phyloP scores from a whole-genome alignment of 441 rosid genomes.

The Croton setiger region DNA sequence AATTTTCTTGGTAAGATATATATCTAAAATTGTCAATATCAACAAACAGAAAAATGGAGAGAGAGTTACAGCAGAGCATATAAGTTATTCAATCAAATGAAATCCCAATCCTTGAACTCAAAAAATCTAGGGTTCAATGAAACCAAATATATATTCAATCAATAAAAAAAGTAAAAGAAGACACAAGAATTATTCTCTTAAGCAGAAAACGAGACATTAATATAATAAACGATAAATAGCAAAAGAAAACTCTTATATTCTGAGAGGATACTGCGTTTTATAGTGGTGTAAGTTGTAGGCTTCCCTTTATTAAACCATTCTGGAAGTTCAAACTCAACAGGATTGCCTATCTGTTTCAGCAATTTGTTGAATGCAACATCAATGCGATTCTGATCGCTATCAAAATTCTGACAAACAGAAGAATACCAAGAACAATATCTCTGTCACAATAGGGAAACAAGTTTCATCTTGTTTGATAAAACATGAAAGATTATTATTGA shows the following conservation, averaged over 20 bases:
- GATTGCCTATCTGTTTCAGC: conserved; percentile 56
- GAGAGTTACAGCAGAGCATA: background rate
- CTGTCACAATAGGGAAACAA: background rate
- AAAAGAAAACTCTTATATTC: background rate
- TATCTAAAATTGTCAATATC: conserved; percentile 53
- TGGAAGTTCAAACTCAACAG: conserved; percentile 83
- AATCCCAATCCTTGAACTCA: background rate
- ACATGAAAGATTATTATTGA: background rate
- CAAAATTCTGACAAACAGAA: conserved; percentile 44
- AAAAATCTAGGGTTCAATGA: background rate
- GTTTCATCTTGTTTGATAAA: background rate
- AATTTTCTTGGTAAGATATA: conserved; percentile 75
- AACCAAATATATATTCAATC: background rate
- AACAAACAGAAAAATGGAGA: conserved; percentile 20
- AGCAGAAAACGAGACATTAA: background rate
- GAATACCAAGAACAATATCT: conserved; percentile 3
- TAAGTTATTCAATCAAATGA: background rate
- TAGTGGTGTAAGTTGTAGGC: conserved; percentile 55
- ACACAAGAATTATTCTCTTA: background rate
- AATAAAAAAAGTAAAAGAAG: background rate
- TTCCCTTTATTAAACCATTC: conserved; percentile 69
- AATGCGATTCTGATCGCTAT: conserved; percentile 38
- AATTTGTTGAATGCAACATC: conserved; percentile 54
- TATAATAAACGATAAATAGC: conserved; percentile 5
- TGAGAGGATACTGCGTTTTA: conserved; percentile 84